A percentile compares a stretch with the other conserved stretches of the same genome.
These are phyloP conservation scores for Aschersonia sp. DNA, from an alignment of 2,329 filamentous ascomycete species.

Conservation along the genomic window DNA sequence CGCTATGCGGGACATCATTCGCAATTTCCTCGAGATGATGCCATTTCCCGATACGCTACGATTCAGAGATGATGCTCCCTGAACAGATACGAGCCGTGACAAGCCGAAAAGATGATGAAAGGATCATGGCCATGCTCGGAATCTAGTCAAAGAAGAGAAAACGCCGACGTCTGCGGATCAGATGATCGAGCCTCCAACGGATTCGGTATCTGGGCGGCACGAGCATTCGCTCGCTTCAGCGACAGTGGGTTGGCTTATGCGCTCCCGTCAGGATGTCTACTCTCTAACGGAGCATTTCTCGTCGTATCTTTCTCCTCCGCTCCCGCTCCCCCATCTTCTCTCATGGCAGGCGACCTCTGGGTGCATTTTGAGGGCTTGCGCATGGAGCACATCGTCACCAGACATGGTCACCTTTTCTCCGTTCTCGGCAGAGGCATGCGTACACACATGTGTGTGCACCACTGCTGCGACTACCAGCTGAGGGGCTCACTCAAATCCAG, in stretches of 20 bases:
- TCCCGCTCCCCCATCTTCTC: background rate
- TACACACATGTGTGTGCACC: no score
- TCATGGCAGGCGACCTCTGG: background rate
- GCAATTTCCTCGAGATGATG: background rate
- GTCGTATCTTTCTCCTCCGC: no score
- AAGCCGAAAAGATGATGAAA: no score
- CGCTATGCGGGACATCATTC: background rate
- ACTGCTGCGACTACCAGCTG: no score
- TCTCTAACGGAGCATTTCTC: no score
- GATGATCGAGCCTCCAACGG: background rate
- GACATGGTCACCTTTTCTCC: background rate
- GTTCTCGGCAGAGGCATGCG: no score
- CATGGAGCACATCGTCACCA: background rate
- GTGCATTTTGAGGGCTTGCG: background rate
- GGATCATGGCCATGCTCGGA: no score
- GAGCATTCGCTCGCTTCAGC: background rate
- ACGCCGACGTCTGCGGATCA: background rate
- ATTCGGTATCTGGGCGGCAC: constrained; percentile 1
- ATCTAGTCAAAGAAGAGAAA: background rate
- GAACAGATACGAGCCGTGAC: no score
- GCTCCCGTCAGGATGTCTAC: background rate
- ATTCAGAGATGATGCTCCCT: background rate
- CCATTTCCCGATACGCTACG: background rate
- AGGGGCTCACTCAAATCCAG: no score
- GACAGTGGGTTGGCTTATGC: background rate